Percentiles rank a stretch among this genome's conserved stretches.
These are phyloP conservation scores for Chlamydomonas schloesseri DNA, from an alignment of 139 green algal genomes.

Conservation along the genomic window DNA sequence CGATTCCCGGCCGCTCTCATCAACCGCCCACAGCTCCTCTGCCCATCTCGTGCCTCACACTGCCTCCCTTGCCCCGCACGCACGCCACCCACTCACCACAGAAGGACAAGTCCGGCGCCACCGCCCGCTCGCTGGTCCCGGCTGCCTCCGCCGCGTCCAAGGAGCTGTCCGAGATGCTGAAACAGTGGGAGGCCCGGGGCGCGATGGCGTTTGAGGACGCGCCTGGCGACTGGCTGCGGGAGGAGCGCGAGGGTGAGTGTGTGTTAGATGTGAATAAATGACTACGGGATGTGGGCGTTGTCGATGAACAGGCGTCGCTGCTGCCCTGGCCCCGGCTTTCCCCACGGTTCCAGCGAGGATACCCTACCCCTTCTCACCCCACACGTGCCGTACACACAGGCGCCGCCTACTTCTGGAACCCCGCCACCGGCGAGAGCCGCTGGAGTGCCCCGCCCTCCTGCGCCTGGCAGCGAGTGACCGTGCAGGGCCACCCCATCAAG, in stretches of 20 bases:
- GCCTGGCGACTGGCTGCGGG: conserved; percentile 51
- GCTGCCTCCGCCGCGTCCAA: background rate
- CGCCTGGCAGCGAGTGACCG: conserved; percentile 47
- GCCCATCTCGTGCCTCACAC: too few relatives aligned
- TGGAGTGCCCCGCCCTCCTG: conserved; percentile 54
- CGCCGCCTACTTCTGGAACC: conserved; percentile 50
- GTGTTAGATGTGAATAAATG: too few relatives aligned
- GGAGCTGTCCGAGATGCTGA: conserved; percentile 21
- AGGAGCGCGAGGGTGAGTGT: conserved; percentile 43
- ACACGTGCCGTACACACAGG: too few relatives aligned
- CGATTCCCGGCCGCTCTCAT: too few relatives aligned
- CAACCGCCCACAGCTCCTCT: too few relatives aligned
- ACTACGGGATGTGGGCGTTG: too few relatives aligned
- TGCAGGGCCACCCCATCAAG: conserved; percentile 40
- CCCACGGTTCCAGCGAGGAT: too few relatives aligned
- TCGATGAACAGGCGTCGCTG: too few relatives aligned
- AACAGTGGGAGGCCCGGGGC: conserved; percentile 29
- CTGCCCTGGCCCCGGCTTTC: too few relatives aligned
- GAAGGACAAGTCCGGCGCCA: background rate
- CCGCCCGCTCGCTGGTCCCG: background rate
- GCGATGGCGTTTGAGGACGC: conserved; percentile 52
- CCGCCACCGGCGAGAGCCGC: conserved; percentile 38
- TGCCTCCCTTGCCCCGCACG: too few relatives aligned
- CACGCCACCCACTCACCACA: background rate
- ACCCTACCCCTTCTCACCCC: too few relatives aligned